Base-by-base conservation (phyloP, 148 eudicot genomes). In the Gaultheria prostrata region DNA sequence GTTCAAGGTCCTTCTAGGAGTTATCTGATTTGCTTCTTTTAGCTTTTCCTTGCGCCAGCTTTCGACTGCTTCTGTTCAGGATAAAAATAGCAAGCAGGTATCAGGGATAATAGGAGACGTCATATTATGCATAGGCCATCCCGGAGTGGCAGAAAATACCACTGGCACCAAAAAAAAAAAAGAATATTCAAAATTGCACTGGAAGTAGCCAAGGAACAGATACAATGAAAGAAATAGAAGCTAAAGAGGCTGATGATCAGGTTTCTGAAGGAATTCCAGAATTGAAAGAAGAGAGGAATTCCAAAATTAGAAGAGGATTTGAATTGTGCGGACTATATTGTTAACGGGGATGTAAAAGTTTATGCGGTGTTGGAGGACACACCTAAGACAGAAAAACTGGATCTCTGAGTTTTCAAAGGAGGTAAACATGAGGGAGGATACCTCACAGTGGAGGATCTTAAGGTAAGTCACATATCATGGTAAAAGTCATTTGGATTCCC, bases 51-150 rank as follows among this genome's bases (percentile, higher is more conserved):
- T 84, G 72, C 97, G 91, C 98, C 98, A 96, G 83, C 77, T 86
- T 85, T 93, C 94, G 76, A 96, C 89, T 54, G 93, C 90, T 87
- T 91, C 98, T 96, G 93, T 85, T 80, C 28, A 82, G 54, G 81
- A 39, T 71, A 77, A 48, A 35, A 81, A 51, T 56, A 80, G 50
- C 51, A 21, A 85, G 26, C 65, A 59, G 76, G 39, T 65, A 67
- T 49, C 32, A 45, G 77, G 12, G 26, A 67, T 48, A 21, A 45
- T 45, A 24, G 18, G 49, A 57, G 18, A 39, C 9, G 33, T 9
- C 48, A 17, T 13, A 2, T 43, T 4, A 69, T 17, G 32, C 76
- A 67, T 5, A 53, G 39, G 12, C 59, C 18, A 15, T 48, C 48
- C 48, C 61, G 9, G 74, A 51, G n/a, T 50, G 35, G 82, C 63